Conservation (phyloP, 75 land plant species). For the Chamaecyparis obtusa region DNA sequence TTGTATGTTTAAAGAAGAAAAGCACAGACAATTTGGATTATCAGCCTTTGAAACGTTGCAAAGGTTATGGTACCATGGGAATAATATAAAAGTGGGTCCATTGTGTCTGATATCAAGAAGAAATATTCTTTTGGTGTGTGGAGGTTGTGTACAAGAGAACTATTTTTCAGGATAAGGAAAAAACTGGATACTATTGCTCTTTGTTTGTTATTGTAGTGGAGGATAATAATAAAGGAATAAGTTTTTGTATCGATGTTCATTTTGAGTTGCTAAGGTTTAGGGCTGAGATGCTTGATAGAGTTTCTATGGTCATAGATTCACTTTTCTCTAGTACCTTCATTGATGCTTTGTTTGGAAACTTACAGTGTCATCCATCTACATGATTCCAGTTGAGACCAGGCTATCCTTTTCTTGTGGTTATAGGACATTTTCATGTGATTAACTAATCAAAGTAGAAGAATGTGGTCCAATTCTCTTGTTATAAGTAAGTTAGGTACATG, state of each 20-base stretch:
- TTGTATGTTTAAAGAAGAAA: neutral
- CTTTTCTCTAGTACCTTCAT: neutral
- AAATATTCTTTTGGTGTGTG: neutral
- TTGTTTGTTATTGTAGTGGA: neutral
- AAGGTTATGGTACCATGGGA: neutral
- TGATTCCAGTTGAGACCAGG: too few species aligned
- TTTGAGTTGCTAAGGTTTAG: neutral
- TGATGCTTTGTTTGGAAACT: neutral
- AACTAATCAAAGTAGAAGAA: too few species aligned
- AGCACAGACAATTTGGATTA: neutral
- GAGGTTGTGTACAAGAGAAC: neutral
- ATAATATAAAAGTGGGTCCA: neutral
- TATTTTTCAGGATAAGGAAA: neutral
- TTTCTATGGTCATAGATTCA: too few species aligned
- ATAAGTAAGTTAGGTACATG: too few species aligned
- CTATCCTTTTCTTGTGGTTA: too few species aligned
- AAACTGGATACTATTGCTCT: neutral
- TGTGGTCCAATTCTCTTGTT: neutral
- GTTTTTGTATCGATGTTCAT: neutral
- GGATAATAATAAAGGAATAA: too few species aligned
- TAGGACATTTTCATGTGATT: neutral
- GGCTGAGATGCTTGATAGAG: neutral
- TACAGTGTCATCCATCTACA: too few species aligned
- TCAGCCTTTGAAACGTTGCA: neutral
- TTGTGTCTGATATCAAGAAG: neutral